Evolutionary conservation across 176 grass and related monocot genomes (phyloP), one percentile per base, ranked within the genome.

Genomic region (Chloris gayana): DNA sequence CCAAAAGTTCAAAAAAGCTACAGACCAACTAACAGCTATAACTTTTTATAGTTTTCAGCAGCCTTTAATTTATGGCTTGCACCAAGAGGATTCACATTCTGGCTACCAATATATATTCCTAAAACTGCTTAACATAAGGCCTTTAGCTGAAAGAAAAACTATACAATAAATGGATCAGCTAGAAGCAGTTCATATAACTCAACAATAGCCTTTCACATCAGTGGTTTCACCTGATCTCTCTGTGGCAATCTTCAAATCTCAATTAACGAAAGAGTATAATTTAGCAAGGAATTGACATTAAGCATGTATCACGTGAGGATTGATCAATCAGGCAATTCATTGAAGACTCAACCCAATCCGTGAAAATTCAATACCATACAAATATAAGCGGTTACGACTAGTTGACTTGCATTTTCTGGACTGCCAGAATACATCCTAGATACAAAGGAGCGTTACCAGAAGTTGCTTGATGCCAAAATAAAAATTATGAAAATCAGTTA

Each of bases 241-340:
- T 80, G 25, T 12, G 0, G 66, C 12, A 45, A 58, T 42, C 7
- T 71, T 65, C 57, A 79, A 53, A 64, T 41, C 42, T 61, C 17
- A 70, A 69, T 27, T 64, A 39, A 39, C 4, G 19, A 74, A 50
- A 27, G 9, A 72, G 18, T 33, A 33, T 50, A 54, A 31, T 53
- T 34, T 47, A 74, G 70, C 62, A 80, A 73, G 37, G 14, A 65
- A 31, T 44, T 85, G 10, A 24, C 6, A 72, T 62, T 72, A 62
- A 64, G 17, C 56, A 64, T 31, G 83, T 29, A 84, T 5, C 50
- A 47, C 3, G 14, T 42, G 42, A 22, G 22, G 3, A 73, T 75
- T 64, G 10, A 37, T 70, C 38, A 21, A 46, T 64, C 22, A 75
- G 30, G 45, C 11, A 69, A 10, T 49, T 41, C 42, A 89, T 24